phyloP scores from a whole-genome alignment of 2,329 filamentous ascomycete species.

The Tolypocladium cylindrosporum region DNA sequence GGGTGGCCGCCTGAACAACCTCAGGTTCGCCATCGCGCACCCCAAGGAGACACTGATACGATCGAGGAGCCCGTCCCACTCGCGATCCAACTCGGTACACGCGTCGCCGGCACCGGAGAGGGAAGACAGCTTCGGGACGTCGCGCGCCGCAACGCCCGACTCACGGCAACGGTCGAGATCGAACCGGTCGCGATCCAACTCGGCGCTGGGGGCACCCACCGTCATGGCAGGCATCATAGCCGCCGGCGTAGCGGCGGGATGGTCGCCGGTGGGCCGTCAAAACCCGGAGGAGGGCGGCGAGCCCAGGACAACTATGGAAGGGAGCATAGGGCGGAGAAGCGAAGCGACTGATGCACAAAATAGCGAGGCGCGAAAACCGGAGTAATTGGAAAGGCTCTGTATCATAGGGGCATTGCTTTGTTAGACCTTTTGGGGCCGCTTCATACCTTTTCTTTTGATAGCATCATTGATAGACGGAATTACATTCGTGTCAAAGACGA shows the following conservation, averaged over 20 bases:
- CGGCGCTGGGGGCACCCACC: conserved; percentile 62
- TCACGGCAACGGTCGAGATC: conserved; percentile 57
- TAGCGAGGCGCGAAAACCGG: conserved; percentile 15
- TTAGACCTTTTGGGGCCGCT: not conserved
- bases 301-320: conserved; percentile 2
- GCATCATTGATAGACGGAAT: not conserved
- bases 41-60: conserved; percentile 60
- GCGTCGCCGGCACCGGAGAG: conserved; percentile 54
- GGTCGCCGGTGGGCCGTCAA: conserved; percentile 57
- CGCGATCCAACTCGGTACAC: conserved; percentile 52
- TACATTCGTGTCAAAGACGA: not conserved
- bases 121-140: conserved; percentile 37
- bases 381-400: conserved; percentile 10
- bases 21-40: conserved; percentile 70
- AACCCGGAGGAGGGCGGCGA: conserved; percentile 15
- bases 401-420: conserved; percentile 6
- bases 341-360: conserved; percentile 5
- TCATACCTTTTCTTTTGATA: not conserved
- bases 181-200: conserved; percentile 55
- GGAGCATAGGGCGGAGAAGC: conserved; percentile 6
- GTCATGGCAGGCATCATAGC: conserved; percentile 81
- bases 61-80: conserved; percentile 53
- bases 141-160: conserved; percentile 44
- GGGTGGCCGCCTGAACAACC: conserved; percentile 70
- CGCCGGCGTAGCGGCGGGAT: conserved; percentile 64